A percentile compares a stretch with the other conserved stretches of the same genome.
Evolutionary conservation across 345 rosid genomes (phyloP).

Genomic region (Melastoma malabathricum): DNA sequence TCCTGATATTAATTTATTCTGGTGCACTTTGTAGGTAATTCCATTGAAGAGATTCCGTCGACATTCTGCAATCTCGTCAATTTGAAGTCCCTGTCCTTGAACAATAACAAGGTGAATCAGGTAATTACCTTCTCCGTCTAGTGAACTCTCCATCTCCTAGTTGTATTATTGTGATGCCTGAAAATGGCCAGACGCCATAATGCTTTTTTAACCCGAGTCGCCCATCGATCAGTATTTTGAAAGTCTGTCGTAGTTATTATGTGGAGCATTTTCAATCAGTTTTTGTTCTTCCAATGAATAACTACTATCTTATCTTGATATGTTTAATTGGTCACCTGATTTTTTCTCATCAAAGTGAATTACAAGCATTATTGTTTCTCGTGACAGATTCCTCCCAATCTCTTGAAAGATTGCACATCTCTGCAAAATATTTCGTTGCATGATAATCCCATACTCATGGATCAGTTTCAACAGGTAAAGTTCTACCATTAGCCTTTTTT

Average conservation of each 20-base stretch:
- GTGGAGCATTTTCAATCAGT: no score
- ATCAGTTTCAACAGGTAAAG: conserved; percentile 86
- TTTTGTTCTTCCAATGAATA: no score
- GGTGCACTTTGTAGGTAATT: conserved; percentile 58
- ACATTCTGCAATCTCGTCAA: conserved; percentile 72
- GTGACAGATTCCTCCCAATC: conserved; percentile 52
- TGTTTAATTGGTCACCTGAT: background rate
- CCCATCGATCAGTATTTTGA: no score
- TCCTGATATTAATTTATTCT: conserved; percentile 9
- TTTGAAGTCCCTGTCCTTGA: conserved; percentile 59
- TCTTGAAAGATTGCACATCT: conserved; percentile 76
- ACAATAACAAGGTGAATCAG: conserved; percentile 67
- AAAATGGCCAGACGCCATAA: no score
- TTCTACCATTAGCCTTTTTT: conserved; percentile 5
- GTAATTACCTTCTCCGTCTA: conserved; percentile 13
- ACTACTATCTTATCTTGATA: no score
- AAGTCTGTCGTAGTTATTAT: no score
- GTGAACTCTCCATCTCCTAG: background rate
- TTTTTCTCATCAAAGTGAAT: background rate
- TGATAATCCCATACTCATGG: conserved; percentile 80
- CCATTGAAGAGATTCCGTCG: conserved; percentile 61
- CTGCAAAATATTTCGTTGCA: conserved; percentile 85
- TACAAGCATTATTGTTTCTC: conserved; percentile 1
- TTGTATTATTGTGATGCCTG: no score
- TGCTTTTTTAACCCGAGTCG: no score